These are phyloP conservation scores for Cladosporium sp. DNA, from an alignment of 2,329 filamentous ascomycete species.

Conservation along the genomic window DNA sequence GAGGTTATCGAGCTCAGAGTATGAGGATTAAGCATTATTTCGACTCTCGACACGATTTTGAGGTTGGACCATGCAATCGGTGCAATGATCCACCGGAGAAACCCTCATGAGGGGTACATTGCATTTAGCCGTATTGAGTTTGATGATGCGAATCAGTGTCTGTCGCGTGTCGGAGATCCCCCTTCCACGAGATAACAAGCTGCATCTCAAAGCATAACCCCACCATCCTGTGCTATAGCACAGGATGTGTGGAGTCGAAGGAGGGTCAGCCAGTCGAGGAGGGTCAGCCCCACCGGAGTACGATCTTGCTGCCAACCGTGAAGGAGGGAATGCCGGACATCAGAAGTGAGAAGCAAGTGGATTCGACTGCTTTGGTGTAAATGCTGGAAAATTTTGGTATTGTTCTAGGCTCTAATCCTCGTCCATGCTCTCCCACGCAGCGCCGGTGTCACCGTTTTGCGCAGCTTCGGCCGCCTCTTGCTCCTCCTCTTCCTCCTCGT, in stretches of 20 bases:
- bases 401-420: slow-evolving; percentile 31
- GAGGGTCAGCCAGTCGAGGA: neutral
- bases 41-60: neutral
- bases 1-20: neutral
- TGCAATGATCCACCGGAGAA: neutral
- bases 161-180: neutral
- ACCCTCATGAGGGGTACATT: neutral
- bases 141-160: neutral
- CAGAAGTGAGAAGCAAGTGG: neutral
- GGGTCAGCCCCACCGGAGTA: neutral
- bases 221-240: neutral
- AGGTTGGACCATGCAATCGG: neutral
- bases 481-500: slow-evolving; percentile 63
- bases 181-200: neutral
- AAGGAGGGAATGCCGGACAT: neutral
- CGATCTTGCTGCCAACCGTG: neutral
- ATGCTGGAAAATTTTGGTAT: neutral
- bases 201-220: neutral
- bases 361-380: neutral
- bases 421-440: slow-evolving; percentile 40
- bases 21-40: neutral
- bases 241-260: neutral
- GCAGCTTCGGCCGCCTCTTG: slow-evolving; percentile 60
- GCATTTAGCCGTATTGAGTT: neutral
- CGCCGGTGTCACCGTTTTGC: slow-evolving; percentile 36